Base-by-base conservation (phyloP, 1,284 basidiomycete genomes). In the Boletus chippewaensis region DNA sequence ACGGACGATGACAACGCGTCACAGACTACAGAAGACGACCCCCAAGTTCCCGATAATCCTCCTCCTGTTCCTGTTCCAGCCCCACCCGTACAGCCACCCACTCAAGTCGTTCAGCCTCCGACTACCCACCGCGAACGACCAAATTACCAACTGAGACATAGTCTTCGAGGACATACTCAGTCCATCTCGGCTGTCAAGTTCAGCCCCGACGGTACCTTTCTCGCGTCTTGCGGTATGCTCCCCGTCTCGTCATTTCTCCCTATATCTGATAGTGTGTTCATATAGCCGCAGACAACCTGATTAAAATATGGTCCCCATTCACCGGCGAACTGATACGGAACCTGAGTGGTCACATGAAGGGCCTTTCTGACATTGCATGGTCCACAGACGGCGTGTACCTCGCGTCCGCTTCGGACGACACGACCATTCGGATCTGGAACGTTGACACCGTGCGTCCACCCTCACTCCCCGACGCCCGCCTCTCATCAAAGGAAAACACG, bases 371-470 rank as follows among this genome's bases (percentile, higher is more conserved):
- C 66, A 75, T 96, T 46, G 75, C 89, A 1, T 93, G 93, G 84
- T 91, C 91, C 5, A 76, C 83, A 7, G 88, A 95, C 65, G 87
- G 86, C 54, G 72, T 78, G 16, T 84, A 84, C 68, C 74, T 96
- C 16, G 91, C 92, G 0, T 91, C 90, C 39, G 93, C 90, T 1
- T 93, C 91, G 2, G 94, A 97, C 68, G 94, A 96, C 66, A 83
- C 80, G 9, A 89, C 84, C 0, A 78, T 94, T 58, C 79, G 86
- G 31, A 85, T 95, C 71, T 93, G 91, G 90, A 80, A 84, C 59
- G 81, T 92, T 45, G 85, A 90, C 64, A 74, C 78, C 34, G 87
- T 89, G 63, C 57, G 83, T 76, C 20, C 46, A 20, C 39, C 35
- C 28, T 47, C 34, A 29, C 31, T 2, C 20, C 13, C 40, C 35